phyloP scores from a whole-genome alignment of 257 asterid genomes.

The Ligustrum vulgare region DNA sequence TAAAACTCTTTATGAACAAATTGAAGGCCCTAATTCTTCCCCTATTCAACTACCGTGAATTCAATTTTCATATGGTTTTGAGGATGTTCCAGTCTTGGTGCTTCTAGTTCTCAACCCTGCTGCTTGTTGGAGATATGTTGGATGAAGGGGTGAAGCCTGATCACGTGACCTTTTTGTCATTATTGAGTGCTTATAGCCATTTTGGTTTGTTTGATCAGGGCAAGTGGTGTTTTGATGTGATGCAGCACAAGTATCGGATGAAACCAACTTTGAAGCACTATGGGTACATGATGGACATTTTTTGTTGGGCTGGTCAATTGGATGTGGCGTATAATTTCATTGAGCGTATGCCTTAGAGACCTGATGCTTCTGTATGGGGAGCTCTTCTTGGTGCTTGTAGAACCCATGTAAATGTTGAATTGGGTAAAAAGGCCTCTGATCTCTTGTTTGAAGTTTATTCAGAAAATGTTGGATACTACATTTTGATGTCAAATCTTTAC shows the following conservation, averaged over 20 bases:
- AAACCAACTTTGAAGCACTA: constrained; percentile 32
- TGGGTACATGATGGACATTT: constrained; percentile 32
- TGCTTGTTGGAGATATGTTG: constrained; percentile 20
- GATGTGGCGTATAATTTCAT: constrained; percentile 25
- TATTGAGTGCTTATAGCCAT: constrained; percentile 35
- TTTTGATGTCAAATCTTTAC: constrained; percentile 30
- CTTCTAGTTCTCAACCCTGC: too few relatives aligned
- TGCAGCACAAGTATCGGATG: constrained; percentile 22
- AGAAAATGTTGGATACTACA: constrained; percentile 30
- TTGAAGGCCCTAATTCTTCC: too few relatives aligned
- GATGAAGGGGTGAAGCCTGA: constrained; percentile 24
- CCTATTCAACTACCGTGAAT: too few relatives aligned
- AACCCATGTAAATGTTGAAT: constrained; percentile 24
- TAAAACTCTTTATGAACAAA: too few relatives aligned
- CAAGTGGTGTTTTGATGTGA: constrained; percentile 9
- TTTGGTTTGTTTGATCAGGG: constrained; percentile 33
- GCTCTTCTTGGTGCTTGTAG: constrained; percentile 33
- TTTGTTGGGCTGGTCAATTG: constrained; percentile 33
- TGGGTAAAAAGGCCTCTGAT: constrained; percentile 29
- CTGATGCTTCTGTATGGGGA: constrained; percentile 31
- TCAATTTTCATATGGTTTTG: too few relatives aligned
- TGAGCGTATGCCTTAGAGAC: constrained; percentile 21
- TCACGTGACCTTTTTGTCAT: constrained; percentile 27
- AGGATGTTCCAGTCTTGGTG: too few relatives aligned
- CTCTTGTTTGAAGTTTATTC: constrained; percentile 25